Evolutionary conservation across 805 yeast genomes (phyloP).

Genomic region (Candida ascalaphidarum): DNA sequence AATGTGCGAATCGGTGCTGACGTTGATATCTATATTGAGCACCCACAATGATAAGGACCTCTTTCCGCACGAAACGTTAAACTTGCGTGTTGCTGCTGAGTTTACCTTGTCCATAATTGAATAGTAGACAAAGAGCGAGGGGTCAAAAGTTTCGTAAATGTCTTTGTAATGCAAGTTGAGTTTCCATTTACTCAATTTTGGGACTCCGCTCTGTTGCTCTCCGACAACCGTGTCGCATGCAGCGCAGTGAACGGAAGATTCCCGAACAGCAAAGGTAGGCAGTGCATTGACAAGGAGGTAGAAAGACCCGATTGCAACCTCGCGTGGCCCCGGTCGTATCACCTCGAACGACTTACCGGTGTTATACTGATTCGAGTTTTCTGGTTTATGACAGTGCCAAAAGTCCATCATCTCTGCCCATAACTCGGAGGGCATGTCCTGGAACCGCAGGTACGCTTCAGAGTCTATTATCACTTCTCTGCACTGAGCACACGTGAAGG

Average conservation of each 20-base stretch:
- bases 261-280: conserved; percentile 6
- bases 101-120: conserved; percentile 28
- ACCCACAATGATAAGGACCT: conserved; percentile 22
- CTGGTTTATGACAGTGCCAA: conserved; percentile 94
- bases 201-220: conserved; percentile 11
- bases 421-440: conserved; percentile 80
- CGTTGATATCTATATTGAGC: conserved; percentile 23
- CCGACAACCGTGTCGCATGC: conserved; percentile 36
- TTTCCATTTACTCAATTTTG: conserved; percentile 50
- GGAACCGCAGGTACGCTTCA: conserved; percentile 18
- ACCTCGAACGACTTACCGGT: conserved; percentile 30
- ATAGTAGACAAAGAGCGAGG: conserved; percentile 12
- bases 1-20: conserved; percentile 9
- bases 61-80: conserved; percentile 12
- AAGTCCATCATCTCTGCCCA: conserved; percentile 96
- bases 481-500: conserved; percentile 25
- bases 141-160: conserved; percentile 9
- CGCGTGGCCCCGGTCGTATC: conserved; percentile 32
- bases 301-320: conserved; percentile 47
- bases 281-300: conserved; percentile 37
- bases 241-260: conserved; percentile 18
- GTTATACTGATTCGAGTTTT: conserved; percentile 11
- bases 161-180: conserved; percentile 18
- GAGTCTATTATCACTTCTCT: conserved; percentile 18
- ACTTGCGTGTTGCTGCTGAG: conserved; percentile 27